Percentiles rank a stretch among this genome's conserved stretches.
Conservation (phyloP, 495 filamentous ascomycete genomes). For the Annulohypoxylon bovei region DNA sequence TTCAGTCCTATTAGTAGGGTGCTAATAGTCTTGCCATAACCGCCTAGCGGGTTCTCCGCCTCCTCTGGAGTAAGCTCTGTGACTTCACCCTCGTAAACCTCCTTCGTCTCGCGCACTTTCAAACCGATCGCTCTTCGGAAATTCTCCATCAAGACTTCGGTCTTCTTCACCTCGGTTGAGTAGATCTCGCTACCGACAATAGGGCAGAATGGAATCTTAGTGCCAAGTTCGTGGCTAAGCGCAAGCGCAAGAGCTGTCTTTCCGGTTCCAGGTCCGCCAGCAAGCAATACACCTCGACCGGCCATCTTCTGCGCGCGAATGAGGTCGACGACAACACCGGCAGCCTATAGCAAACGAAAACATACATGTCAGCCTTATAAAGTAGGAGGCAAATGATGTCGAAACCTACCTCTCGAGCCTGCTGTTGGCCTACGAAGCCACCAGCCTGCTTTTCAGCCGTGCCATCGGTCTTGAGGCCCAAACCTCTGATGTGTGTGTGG, state of each 20-base stretch:
- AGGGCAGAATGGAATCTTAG: constrained; percentile 96
- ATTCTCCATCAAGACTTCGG: constrained; percentile 97
- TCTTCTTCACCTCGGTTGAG: constrained; percentile 98
- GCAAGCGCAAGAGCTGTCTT: constrained; percentile 96
- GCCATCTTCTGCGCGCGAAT: constrained; percentile 97
- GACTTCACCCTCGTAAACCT: constrained; percentile 98
- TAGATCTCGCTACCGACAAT: constrained; percentile 98
- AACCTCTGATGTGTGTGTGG: constrained; percentile 95
- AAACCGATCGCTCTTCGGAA: constrained; percentile 96
- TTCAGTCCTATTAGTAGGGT: constrained; percentile 89
- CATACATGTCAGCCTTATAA: constrained; percentile 25
- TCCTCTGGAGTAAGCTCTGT: constrained; percentile 94
- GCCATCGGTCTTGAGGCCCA: constrained; percentile 85
- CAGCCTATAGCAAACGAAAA: constrained; percentile 63
- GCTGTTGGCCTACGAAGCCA: constrained; percentile 89
- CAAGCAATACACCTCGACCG: constrained; percentile 89
- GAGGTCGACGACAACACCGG: constrained; percentile 92
- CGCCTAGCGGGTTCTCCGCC: constrained; percentile 96
- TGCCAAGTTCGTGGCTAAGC: constrained; percentile 93
- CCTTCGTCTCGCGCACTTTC: constrained; percentile 95
- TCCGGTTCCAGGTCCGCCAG: constrained; percentile 90
- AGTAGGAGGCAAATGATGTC: not conserved
- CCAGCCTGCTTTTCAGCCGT: constrained; percentile 77
- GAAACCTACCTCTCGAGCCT: constrained; percentile 79
- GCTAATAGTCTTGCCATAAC: constrained; percentile 93